Evolutionary conservation across 106 monocot genomes (phyloP).

Genomic region (Phalaenopsis aphrodite): DNA sequence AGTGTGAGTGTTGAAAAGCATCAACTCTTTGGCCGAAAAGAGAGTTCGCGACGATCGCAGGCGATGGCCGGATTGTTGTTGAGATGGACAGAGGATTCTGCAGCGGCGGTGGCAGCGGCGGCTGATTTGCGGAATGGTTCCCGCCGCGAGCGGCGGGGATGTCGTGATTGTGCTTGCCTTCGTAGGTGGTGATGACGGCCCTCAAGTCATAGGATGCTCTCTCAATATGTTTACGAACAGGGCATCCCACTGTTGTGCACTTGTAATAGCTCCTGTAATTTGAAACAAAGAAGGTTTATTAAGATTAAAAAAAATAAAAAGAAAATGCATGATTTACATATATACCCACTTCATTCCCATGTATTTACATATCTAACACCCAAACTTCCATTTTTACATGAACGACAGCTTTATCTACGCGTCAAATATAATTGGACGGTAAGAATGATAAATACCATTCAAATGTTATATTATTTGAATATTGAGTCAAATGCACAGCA

Average conservation of each 20-base stretch:
- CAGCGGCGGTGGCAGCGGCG: no score
- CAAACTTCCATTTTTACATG: no score
- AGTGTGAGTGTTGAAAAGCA: not conserved
- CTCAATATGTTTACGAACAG: conserved; percentile 62
- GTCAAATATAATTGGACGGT: no score
- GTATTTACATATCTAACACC: no score
- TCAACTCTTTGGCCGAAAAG: conserved; percentile 1
- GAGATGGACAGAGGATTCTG: not conserved
- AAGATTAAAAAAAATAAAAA: not conserved
- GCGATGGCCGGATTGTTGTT: not conserved
- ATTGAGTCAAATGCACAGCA: no score
- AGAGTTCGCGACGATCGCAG: not conserved
- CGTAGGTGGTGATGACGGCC: conserved; percentile 63
- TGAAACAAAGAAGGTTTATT: not conserved
- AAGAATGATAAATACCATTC: no score
- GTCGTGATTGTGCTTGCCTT: conserved; percentile 73
- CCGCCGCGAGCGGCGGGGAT: conserved; percentile 40
- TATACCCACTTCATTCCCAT: no score
- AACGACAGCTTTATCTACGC: no score
- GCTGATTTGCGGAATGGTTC: not conserved
- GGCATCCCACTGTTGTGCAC: conserved; percentile 43
- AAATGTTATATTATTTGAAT: no score
- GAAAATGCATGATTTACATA: no score
- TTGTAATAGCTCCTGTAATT: conserved; percentile 66
- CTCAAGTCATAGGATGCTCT: conserved; percentile 44